Conservation (phyloP, 163 green algal species). For the Chlorella variabilis region DNA sequence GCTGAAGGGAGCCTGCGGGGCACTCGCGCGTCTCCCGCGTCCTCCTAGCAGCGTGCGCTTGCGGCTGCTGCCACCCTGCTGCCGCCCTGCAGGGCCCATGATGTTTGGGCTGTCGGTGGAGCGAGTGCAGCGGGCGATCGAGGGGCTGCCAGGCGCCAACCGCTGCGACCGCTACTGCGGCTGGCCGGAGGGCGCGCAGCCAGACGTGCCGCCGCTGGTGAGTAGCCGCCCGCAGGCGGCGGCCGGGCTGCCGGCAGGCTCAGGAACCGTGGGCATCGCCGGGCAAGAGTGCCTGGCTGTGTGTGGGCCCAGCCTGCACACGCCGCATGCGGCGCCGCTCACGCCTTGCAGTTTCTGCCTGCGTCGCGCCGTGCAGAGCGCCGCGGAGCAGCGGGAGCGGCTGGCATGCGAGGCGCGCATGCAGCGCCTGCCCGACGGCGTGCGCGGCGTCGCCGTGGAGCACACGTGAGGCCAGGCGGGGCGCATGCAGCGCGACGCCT, state of each 20-base stretch:
- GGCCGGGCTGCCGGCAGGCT: no score
- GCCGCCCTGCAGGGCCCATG: constrained; percentile 33
- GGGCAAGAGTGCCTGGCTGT: neutral
- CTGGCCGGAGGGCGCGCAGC: constrained; percentile 59
- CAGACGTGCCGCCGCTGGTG: constrained; percentile 53
- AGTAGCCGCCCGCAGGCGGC: neutral
- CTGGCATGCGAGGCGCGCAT: constrained; percentile 36
- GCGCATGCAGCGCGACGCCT: no score
- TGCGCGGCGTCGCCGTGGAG: constrained; percentile 26
- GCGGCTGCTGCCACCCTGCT: no score
- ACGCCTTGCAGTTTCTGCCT: no score
- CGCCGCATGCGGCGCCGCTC: no score
- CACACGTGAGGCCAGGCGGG: neutral
- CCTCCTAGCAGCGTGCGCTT: no score
- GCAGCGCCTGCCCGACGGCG: constrained; percentile 54
- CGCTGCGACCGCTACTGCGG: constrained; percentile 60
- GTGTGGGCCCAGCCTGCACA: no score
- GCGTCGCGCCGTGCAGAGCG: constrained; percentile 56
- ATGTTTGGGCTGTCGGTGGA: constrained; percentile 63
- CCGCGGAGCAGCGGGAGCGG: constrained; percentile 41
- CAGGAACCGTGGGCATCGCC: no score
- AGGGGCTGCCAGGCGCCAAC: constrained; percentile 53
- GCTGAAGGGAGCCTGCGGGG: no score
- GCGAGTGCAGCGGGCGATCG: constrained; percentile 49
- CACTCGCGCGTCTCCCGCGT: no score